A percentile compares a stretch with the other conserved stretches of the same genome.
Conservation (phyloP, 345 rosid species). For the Sonneratia caseolaris region DNA sequence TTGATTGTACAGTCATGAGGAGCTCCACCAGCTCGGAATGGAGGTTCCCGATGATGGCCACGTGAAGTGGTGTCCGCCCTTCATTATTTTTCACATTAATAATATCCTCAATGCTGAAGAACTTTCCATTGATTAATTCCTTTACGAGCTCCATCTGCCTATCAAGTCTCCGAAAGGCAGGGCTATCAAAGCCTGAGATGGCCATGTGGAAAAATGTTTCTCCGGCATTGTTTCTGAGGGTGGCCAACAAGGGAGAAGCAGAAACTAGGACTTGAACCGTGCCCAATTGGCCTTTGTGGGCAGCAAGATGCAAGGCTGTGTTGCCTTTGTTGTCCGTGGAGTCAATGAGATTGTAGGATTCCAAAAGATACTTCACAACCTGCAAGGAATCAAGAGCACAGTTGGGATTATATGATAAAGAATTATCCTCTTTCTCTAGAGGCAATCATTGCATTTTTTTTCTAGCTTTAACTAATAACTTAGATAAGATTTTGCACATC, state of each 20-base stretch:
- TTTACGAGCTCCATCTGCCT: conserved; percentile 75
- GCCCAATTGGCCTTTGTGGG: conserved; percentile 65
- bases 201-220: conserved; percentile 79
- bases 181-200: conserved; percentile 67
- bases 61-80: conserved; percentile 85
- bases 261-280: conserved; percentile 53
- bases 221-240: conserved; percentile 52
- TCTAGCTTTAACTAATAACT: neutral
- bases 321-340: conserved; percentile 59
- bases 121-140: conserved; percentile 33
- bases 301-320: conserved; percentile 72
- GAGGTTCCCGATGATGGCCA: conserved; percentile 71
- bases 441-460: neutral
- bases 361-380: conserved; percentile 58
- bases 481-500: neutral
- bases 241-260: conserved; percentile 44
- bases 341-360: conserved; percentile 36
- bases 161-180: conserved; percentile 72
- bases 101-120: conserved; percentile 33
- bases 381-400: conserved; percentile 17
- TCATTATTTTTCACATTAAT: conserved; percentile 57
- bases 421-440: neutral
- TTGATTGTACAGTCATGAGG: conserved; percentile 64
- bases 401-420: neutral
- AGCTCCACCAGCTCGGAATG: conserved; percentile 66